Base-by-base conservation (phyloP, 768 basidiomycete species). In the Boletellus ananas region DNA sequence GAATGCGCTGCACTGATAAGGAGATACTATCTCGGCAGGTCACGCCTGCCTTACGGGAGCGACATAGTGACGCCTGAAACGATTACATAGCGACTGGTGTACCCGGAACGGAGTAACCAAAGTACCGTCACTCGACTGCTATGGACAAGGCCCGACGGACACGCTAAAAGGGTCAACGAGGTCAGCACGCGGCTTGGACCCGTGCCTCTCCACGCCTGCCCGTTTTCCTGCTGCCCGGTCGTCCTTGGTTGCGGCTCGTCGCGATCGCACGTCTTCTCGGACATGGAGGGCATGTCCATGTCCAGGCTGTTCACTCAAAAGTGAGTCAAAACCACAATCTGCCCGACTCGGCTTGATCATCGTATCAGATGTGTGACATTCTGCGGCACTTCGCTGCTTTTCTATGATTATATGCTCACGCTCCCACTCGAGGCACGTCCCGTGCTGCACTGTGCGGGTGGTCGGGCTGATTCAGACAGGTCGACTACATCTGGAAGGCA, bases 401-500 rank as follows among this genome's bases (percentile, higher is more conserved):
- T 51, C 1, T 51, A 56, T 20, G 56, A 57, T 27, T 45, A 51
- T 47, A 7, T 56, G 21, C 42, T 57, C 7, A 58, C 57, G 5
- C 34, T 52, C 14, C 18, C 51, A 4, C 42, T 41, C 20, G 57
- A 58, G 14, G 57, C 52, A 52, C 31, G 49, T 40, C 10, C 13
- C 3, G 0, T 23, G 25, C 29, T 43, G 9, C 6, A 11, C 11
- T 14, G 18, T 10, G 13, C 23, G 45, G 16, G 8, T 7, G 3
- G 21, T 3, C 35, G 11, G 9, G 33, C 42, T 51, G 20, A 54
- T 13, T n/a, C 23, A 14, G 16, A 13, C 20, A 57, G 57, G 45
- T 58, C 29, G 42, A 47, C 21, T 49, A 59, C 34, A 54, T 60
- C 1, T 61, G 59, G 58, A 47, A 46, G 3, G 37, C 50, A 4